These are phyloP conservation scores for Westerdykella sp. DNA, from an alignment of 2,329 filamentous ascomycete genomes.

Conservation along the genomic window DNA sequence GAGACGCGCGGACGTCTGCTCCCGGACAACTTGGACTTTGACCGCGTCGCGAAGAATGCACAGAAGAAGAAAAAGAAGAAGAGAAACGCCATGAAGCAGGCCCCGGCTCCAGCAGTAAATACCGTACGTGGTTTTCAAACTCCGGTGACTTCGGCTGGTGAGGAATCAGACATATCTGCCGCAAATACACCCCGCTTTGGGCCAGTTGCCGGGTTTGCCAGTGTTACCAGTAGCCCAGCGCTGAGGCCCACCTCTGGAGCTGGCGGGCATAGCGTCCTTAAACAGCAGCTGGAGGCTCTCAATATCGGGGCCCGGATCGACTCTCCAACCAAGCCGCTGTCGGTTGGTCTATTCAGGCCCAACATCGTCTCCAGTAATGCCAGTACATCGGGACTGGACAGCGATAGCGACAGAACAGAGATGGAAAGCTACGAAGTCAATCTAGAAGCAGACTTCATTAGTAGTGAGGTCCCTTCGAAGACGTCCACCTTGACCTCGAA, in stretches of 20 bases:
- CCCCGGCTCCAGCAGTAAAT: constrained; percentile 25
- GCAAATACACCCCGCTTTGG: constrained; percentile 40
- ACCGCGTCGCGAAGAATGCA: constrained; percentile 33
- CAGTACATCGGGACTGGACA: constrained; percentile 52
- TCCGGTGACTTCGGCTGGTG: constrained; percentile 47
- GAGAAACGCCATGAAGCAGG: constrained; percentile 27
- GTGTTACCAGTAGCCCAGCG: constrained; percentile 48
- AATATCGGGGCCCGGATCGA: constrained; percentile 57
- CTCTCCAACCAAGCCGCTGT: constrained; percentile 46
- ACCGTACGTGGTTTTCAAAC: constrained; percentile 47
- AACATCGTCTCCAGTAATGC: constrained; percentile 49
- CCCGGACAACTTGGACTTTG: constrained; percentile 37
- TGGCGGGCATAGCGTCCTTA: constrained; percentile 76
- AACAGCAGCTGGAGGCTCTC: constrained; percentile 72
- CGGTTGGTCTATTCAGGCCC: constrained; percentile 15
- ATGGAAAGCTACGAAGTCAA: constrained; percentile 78
- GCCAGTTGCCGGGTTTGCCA: constrained; percentile 40
- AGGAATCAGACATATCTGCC: constrained; percentile 48
- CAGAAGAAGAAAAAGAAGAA: constrained; percentile 37
- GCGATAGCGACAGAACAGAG: constrained; percentile 64
- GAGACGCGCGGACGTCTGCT: background rate
- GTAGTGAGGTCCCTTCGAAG: constrained; percentile 47
- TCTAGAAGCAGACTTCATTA: constrained; percentile 79
- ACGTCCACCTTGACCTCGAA: constrained; percentile 26
- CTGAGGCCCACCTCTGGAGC: constrained; percentile 45